A percentile compares a stretch with the other conserved stretches of the same genome.
Conservation (phyloP, 2,329 filamentous ascomycete genomes). For the Trichoderma semiorbis region DNA sequence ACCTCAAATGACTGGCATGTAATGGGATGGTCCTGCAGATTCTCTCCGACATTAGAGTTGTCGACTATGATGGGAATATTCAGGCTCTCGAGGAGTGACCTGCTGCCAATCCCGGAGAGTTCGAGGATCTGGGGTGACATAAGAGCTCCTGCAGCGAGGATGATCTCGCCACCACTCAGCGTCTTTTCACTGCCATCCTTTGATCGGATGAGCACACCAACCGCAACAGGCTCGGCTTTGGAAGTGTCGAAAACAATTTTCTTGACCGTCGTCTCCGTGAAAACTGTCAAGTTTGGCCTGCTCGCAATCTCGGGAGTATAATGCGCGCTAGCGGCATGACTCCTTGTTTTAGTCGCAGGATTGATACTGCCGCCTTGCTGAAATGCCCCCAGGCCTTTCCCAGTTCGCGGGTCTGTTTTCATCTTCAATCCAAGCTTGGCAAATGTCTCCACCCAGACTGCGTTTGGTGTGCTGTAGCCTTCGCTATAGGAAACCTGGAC, state of each 20-base stretch:
- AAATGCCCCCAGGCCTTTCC: slow-evolving; percentile 32
- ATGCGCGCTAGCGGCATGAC: slow-evolving; percentile 34
- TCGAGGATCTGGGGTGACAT: slow-evolving; percentile 30
- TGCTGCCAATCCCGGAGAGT: slow-evolving; percentile 34
- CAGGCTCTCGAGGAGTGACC: slow-evolving; percentile 30
- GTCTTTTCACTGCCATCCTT: slow-evolving; percentile 32
- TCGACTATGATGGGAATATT: slow-evolving; percentile 34
- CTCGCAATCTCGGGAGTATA: slow-evolving; percentile 32
- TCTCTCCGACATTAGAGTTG: slow-evolving; percentile 38
- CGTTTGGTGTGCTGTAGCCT: slow-evolving; percentile 31
- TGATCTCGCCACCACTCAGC: slow-evolving; percentile 38
- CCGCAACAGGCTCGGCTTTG: slow-evolving; percentile 27
- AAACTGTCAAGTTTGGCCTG: slow-evolving; percentile 34
- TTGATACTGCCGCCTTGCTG: slow-evolving; percentile 33
- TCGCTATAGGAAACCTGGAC: slow-evolving; percentile 37
- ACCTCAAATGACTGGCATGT: slow-evolving; percentile 31
- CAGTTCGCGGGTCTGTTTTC: slow-evolving; percentile 32
- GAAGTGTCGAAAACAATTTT: slow-evolving; percentile 30
- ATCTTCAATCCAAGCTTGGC: slow-evolving; percentile 32
- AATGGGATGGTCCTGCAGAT: slow-evolving; percentile 39
- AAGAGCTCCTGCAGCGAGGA: slow-evolving; percentile 21
- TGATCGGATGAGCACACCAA: slow-evolving; percentile 31
- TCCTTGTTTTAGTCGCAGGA: slow-evolving; percentile 30
- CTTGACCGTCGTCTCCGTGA: slow-evolving; percentile 33
- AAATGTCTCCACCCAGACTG: slow-evolving; percentile 38